phyloP scores from a whole-genome alignment of 1,139 yeast species.

The Taphrina pruni region DNA sequence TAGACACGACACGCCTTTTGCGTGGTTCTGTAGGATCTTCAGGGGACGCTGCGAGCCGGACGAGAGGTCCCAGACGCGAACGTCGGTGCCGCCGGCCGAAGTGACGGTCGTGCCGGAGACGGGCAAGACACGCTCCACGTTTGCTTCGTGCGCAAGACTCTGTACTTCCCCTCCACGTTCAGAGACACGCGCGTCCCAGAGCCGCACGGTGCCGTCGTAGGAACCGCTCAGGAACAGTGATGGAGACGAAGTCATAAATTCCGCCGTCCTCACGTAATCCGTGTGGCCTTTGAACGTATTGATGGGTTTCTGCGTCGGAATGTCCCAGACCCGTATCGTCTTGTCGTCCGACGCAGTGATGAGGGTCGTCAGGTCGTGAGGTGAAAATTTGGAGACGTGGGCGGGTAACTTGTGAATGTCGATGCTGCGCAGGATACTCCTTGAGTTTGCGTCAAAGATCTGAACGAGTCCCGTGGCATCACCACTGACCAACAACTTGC shows the following conservation, averaged over 20 bases:
- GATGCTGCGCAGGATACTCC: constrained; percentile 77
- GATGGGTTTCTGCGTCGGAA: constrained; percentile 73
- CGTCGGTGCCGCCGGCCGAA: constrained; percentile 81
- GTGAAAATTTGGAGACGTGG: constrained; percentile 92
- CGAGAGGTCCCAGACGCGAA: constrained; percentile 90
- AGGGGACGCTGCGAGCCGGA: constrained; percentile 57
- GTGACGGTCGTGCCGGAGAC: constrained; percentile 73
- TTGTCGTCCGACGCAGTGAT: constrained; percentile 93
- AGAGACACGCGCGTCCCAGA: constrained; percentile 75
- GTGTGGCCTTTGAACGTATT: constrained; percentile 75
- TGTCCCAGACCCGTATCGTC: constrained; percentile 83
- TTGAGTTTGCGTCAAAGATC: constrained; percentile 78
- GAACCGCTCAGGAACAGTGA: constrained; percentile 89
- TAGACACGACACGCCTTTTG: constrained; percentile 87
- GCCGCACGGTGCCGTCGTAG: constrained; percentile 83
- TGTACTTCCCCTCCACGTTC: constrained; percentile 55
- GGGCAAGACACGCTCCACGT: constrained; percentile 87
- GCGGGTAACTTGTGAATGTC: constrained; percentile 86
- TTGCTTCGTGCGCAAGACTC: constrained; percentile 65
- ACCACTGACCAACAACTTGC: constrained; percentile 81
- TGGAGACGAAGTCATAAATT: constrained; percentile 67
- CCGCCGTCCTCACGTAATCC: constrained; percentile 86
- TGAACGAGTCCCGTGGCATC: constrained; percentile 89
- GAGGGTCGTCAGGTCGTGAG: constrained; percentile 70
- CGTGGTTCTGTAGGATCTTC: constrained; percentile 75